Base-by-base conservation (phyloP, 78 protist species). In the Polysphondylium violaceum region DNA sequence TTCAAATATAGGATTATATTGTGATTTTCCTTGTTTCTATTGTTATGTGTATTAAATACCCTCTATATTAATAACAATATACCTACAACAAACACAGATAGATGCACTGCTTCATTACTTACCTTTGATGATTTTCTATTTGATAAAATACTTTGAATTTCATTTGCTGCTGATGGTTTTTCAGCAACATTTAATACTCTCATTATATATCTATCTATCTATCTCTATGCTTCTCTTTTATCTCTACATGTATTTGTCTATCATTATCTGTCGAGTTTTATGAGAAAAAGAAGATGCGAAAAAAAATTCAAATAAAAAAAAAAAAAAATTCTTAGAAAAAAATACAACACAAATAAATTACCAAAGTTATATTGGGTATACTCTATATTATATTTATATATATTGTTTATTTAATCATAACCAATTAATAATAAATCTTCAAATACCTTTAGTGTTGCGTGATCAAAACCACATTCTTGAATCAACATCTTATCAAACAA, bases 131-230 rank as follows among this genome's bases (percentile, higher is more conserved):
- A 19, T 51, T 36, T 69, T 56, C 86, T 83, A 19, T 60, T 53
- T 7, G 95, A 25, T 19, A 97, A 87, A 16, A 97, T 96, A 2
- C 41, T 16, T n/a, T 98, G 60, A 9, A 98, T 60, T 21, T 93
- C 98, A 3, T 71, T 90, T 9, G 99, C 99, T 16, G 97, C 99
- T 2, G 97, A 89, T 12, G 99, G 99, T 96, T 98, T 98, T 74
- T 98, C 99, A 0, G 99, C 99, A 9, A 98, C 99, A 43, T 92
- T 68, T 6, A 98, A 87, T 19, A 81, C 61, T 38, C 40, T 56
- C 40, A 51, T 64, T 51, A 74, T 86, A 23, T 25, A 16, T 33
- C 12, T 3, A 35, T 19, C 17, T 33, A 63, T 27, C 35, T 17
- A 33, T 35, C 4, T 17, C 53, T 47, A 11, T 47, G 53, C 0